A percentile compares a stretch with the other conserved stretches of the same genome.
phyloP scores from a whole-genome alignment of 768 basidiomycete species.

The Rhodotorula paludigena region DNA sequence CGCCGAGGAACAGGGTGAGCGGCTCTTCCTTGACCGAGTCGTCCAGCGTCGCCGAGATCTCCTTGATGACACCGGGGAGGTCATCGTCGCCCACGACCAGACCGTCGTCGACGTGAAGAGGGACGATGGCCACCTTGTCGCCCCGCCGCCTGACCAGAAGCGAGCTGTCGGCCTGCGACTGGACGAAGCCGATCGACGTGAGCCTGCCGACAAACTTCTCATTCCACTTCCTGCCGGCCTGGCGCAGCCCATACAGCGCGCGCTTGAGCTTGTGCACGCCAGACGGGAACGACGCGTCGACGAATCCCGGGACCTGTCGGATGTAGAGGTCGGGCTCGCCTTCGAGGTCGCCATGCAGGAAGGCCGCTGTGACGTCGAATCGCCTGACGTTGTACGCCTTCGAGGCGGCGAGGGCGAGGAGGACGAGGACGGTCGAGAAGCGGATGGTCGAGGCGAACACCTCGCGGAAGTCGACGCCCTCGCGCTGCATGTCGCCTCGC shows the following conservation, averaged over 20 bases:
- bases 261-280: slow-evolving; percentile 41
- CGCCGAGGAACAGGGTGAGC: background rate
- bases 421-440: slow-evolving; percentile 39
- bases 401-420: slow-evolving; percentile 43
- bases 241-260: slow-evolving; percentile 52
- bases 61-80: background rate
- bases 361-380: too few species aligned
- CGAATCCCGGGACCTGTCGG: slow-evolving; percentile 48
- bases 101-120: slow-evolving; percentile 4
- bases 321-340: slow-evolving; percentile 50
- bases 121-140: background rate
- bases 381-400: too few species aligned
- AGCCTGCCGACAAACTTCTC: slow-evolving; percentile 45
- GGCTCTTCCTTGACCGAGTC: background rate
- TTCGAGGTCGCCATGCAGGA: too few species aligned
- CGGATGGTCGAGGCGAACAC: slow-evolving; percentile 40
- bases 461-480: slow-evolving; percentile 51
- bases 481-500: slow-evolving; percentile 49
- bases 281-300: background rate
- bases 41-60: background rate
- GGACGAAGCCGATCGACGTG: slow-evolving; percentile 3
- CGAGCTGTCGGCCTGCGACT: background rate
- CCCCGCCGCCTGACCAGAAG: background rate
- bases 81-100: background rate
- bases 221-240: slow-evolving; percentile 50